A percentile compares a stretch with the other conserved stretches of the same genome.
phyloP scores from a whole-genome alignment of 371 early-diverging fungal genomes.

The Blastocladiella emersonii region DNA sequence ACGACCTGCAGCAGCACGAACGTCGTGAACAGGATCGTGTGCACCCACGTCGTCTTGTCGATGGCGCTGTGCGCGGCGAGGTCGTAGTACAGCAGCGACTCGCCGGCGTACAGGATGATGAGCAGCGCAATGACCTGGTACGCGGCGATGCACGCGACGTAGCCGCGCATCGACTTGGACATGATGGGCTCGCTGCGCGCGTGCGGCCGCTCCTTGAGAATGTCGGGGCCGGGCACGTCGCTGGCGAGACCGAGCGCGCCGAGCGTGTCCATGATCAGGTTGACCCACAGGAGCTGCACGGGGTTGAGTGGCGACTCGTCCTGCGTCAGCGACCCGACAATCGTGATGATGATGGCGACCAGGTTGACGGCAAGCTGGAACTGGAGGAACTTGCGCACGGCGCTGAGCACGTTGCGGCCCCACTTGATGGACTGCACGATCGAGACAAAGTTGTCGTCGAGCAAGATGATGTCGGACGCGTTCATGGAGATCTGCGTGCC shows the following conservation, averaged over 20 bases:
- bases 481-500: slow-evolving; percentile 74
- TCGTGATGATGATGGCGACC: slow-evolving; percentile 49
- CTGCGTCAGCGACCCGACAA: slow-evolving; percentile 43
- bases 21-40: slow-evolving; percentile 55
- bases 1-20: slow-evolving; percentile 68
- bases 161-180: slow-evolving; percentile 52
- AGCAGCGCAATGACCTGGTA: slow-evolving; percentile 44
- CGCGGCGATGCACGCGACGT: slow-evolving; percentile 46
- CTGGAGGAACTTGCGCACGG: slow-evolving; percentile 63
- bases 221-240: slow-evolving; percentile 49
- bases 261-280: slow-evolving; percentile 63
- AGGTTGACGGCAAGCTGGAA: slow-evolving; percentile 69
- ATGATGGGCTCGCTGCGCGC: slow-evolving; percentile 46
- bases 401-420: slow-evolving; percentile 67
- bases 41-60: slow-evolving; percentile 16
- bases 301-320: slow-evolving; percentile 43
- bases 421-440: slow-evolving; percentile 60
- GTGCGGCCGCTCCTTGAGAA: slow-evolving; percentile 46
- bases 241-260: slow-evolving; percentile 64
- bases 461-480: slow-evolving; percentile 59
- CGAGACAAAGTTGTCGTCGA: slow-evolving; percentile 67
- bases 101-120: slow-evolving; percentile 35
- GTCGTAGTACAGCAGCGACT: slow-evolving; percentile 21
- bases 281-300: slow-evolving; percentile 60
- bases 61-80: not conserved